phyloP scores from a whole-genome alignment of 176 grass and related monocot species.

The Tillandsia fasciculata region DNA sequence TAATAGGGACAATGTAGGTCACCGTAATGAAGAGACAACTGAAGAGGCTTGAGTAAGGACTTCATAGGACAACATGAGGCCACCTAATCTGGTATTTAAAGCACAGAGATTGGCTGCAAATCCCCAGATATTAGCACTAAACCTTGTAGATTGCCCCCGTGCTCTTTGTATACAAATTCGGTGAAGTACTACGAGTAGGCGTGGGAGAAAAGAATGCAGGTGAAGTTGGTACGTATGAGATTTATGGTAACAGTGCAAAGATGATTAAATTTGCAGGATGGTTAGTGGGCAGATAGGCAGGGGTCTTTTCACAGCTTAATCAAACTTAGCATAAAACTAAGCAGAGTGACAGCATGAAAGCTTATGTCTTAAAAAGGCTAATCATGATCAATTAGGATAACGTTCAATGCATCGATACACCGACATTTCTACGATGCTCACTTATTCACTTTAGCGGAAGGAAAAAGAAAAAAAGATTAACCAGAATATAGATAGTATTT shows the following conservation, averaged over 20 bases:
- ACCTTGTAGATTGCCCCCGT: background rate
- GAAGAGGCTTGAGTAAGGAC: constrained; percentile 30
- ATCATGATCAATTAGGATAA: background rate
- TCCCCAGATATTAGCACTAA: background rate
- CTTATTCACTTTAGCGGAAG: background rate
- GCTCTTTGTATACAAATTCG: constrained; percentile 13
- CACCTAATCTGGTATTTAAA: constrained; percentile 11
- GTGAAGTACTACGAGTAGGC: constrained; percentile 17
- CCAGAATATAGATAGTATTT: constrained; percentile 3
- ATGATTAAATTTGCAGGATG: constrained; percentile 37
- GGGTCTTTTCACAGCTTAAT: constrained; percentile 28
- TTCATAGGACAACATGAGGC: constrained; percentile 10
- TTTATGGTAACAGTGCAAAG: constrained; percentile 14
- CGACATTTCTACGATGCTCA: background rate
- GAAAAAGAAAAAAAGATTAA: constrained; percentile 19
- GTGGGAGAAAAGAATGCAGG: constrained; percentile 9
- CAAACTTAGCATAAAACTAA: constrained; percentile 32
- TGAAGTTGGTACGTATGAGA: constrained; percentile 33
- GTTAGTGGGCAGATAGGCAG: constrained; percentile 34
- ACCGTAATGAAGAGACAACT: constrained; percentile 14
- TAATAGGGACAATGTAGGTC: constrained; percentile 18
- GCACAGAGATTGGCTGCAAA: background rate
- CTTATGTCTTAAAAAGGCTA: constrained; percentile 29
- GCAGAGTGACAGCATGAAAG: constrained; percentile 34
- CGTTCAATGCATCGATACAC: background rate